phyloP scores from a whole-genome alignment of 2,329 filamentous ascomycete genomes.

The Fusarium siculi region DNA sequence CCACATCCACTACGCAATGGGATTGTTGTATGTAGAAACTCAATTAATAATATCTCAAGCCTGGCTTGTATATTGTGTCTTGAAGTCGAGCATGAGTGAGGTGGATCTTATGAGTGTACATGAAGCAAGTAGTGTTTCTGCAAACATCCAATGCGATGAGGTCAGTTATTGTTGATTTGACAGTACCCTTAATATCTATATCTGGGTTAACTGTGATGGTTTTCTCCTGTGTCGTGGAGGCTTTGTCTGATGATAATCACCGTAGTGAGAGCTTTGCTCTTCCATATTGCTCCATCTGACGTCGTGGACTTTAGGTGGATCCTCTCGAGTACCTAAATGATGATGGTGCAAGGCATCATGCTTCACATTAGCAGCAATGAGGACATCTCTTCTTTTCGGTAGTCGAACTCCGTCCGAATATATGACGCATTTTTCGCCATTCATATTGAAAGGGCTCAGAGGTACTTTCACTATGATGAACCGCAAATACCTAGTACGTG shows the following conservation, averaged over 20 bases:
- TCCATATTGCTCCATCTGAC: background rate
- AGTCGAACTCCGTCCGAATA: background rate
- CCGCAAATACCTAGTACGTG: background rate
- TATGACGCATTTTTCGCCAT: background rate
- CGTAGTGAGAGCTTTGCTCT: background rate
- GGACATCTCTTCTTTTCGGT: background rate
- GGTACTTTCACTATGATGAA: background rate
- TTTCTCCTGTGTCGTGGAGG: background rate
- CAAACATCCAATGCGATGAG: background rate
- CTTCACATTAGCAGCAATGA: background rate
- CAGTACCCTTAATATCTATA: background rate
- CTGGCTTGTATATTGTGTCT: background rate
- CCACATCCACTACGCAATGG: background rate
- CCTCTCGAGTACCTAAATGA: background rate
- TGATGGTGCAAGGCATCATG: background rate
- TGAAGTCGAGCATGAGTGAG: background rate
- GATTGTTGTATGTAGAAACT: slow-evolving; percentile 29
- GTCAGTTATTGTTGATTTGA: background rate
- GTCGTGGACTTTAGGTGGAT: background rate
- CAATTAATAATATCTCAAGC: slow-evolving; percentile 36
- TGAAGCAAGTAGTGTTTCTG: background rate
- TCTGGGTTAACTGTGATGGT: background rate
- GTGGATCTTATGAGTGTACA: background rate
- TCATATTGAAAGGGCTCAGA: background rate
- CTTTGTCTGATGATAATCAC: background rate